These are phyloP conservation scores for Cyclostephanos tholiformis DNA, from an alignment of 108 stramenopile genomes.

Conservation along the genomic window DNA sequence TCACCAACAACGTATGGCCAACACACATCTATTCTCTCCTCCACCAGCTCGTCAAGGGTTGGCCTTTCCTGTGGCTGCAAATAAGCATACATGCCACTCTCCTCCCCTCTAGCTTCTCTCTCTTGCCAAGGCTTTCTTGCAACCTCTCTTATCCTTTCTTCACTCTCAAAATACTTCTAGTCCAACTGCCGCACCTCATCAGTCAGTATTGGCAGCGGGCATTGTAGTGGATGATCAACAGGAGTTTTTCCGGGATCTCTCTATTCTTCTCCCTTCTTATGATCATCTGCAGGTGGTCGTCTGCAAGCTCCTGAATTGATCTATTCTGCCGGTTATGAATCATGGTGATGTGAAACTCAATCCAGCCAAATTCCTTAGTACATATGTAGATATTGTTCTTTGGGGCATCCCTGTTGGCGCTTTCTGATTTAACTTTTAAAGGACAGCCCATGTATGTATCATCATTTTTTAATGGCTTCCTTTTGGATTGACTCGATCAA, in stretches of 20 bases:
- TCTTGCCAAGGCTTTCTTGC: too few species aligned
- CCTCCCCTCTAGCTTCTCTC: too few species aligned
- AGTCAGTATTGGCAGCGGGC: neutral
- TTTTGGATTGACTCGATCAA: too few species aligned
- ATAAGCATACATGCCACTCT: too few species aligned
- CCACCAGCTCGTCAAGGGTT: neutral
- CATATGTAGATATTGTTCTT: neutral
- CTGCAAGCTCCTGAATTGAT: neutral
- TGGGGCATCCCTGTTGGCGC: neutral
- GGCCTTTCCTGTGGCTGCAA: too few species aligned
- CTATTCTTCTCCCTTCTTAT: neutral
- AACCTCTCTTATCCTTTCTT: neutral
- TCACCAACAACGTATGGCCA: too few species aligned
- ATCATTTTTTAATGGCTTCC: too few species aligned
- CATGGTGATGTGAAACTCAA: neutral
- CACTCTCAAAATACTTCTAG: neutral
- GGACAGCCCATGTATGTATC: too few species aligned
- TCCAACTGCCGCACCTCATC: neutral
- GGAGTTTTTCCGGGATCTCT: neutral
- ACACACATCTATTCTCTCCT: too few species aligned
- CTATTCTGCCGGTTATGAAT: neutral
- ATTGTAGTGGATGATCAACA: neutral
- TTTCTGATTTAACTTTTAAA: neutral
- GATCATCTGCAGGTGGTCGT: neutral
- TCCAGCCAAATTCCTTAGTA: neutral